Evolutionary conservation across 257 asterid species (phyloP).

Genomic region (Solanum tarijense): DNA sequence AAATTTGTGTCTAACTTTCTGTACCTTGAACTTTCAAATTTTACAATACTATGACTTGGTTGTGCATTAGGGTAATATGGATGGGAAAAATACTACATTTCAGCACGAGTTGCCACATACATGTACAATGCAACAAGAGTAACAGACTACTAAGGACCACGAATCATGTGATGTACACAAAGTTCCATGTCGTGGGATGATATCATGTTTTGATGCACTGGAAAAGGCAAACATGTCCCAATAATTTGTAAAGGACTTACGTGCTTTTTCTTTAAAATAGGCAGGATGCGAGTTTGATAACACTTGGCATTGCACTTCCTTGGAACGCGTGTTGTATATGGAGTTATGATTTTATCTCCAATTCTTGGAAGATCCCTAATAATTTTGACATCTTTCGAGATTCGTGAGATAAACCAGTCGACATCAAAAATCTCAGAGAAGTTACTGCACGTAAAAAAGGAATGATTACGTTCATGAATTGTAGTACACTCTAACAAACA

Average conservation of each 20-base stretch:
- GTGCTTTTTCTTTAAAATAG: constrained; percentile 39
- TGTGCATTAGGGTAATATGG: background rate
- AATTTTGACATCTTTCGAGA: constrained; percentile 43
- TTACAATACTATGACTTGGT: background rate
- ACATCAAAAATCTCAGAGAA: constrained; percentile 70
- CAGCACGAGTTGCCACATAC: background rate
- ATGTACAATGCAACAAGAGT: background rate
- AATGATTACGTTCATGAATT: background rate
- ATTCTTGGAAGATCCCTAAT: constrained; percentile 37
- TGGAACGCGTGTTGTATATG: constrained; percentile 41
- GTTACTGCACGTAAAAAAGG: constrained; percentile 37
- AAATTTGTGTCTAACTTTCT: background rate
- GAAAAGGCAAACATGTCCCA: background rate
- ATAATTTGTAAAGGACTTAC: constrained; percentile 24
- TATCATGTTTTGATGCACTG: background rate
- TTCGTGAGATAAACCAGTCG: constrained; percentile 38
- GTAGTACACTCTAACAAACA: background rate
- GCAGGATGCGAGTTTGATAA: constrained; percentile 53
- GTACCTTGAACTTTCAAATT: background rate
- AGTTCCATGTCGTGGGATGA: background rate
- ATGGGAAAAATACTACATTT: background rate
- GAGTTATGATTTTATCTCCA: constrained; percentile 29
- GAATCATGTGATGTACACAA: background rate
- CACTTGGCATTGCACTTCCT: constrained; percentile 54
- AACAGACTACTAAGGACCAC: background rate